Evolutionary conservation across 169 alveolate genomes (phyloP).

Genomic region (Besnoitia besnoiti): DNA sequence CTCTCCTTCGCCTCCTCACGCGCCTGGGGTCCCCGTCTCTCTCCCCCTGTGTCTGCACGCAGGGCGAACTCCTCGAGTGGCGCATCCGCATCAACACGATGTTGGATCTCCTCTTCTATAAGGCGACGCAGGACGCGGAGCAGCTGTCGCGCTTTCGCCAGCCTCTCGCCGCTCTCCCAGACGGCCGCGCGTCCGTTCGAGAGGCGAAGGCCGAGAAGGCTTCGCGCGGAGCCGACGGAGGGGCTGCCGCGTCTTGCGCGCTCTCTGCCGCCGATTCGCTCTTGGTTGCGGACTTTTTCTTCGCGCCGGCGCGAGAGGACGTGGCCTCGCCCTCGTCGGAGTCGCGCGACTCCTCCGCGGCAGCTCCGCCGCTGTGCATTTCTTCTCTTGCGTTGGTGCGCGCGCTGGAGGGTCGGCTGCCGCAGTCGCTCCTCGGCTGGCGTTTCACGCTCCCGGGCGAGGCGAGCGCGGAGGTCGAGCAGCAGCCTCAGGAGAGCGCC

Average conservation of each 20-base stretch:
- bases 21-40: background rate
- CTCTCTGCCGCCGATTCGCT: background rate
- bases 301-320: no score
- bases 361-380: background rate
- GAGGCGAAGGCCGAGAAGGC: background rate
- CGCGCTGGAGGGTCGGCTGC: background rate
- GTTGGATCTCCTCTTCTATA: constrained; percentile 17
- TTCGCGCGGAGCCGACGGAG: no score
- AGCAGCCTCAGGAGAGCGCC: background rate
- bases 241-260: background rate
- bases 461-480: background rate
- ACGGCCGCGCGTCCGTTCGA: background rate
- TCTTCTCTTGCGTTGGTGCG: background rate
- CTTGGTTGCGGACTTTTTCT: background rate
- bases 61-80: constrained; percentile 31
- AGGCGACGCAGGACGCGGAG: constrained; percentile 8
- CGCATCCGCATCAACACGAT: background rate
- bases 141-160: background rate
- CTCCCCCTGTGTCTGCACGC: background rate
- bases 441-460: background rate
- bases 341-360: no score
- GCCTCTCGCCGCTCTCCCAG: background rate
- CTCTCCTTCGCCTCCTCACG: background rate
- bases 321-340: no score
- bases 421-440: background rate